These are phyloP conservation scores for Zea luxurians DNA, from an alignment of 176 grass and related monocot genomes.

Conservation along the genomic window DNA sequence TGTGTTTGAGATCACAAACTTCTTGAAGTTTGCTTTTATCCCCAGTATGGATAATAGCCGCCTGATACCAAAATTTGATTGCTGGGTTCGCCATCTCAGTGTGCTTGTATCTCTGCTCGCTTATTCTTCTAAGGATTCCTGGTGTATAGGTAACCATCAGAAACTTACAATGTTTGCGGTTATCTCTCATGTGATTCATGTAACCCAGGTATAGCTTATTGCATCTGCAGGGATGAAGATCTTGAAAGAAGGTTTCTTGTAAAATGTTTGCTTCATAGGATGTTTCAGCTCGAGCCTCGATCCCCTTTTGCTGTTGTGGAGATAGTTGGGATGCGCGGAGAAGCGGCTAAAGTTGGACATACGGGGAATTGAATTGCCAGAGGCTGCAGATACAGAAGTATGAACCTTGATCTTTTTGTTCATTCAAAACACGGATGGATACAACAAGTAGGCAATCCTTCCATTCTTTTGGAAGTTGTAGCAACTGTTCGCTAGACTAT, in stretches of 20 bases:
- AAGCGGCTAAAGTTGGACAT: not conserved
- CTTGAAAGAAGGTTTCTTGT: not conserved
- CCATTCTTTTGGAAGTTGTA: constrained; percentile 29
- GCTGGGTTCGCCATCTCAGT: constrained; percentile 61
- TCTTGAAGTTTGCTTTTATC: constrained; percentile 65
- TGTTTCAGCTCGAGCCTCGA: constrained; percentile 6
- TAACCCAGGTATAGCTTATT: constrained; percentile 18
- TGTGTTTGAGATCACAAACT: constrained; percentile 59
- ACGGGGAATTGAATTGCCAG: not conserved
- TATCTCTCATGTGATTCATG: not conserved
- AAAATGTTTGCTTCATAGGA: constrained; percentile 23
- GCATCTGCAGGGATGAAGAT: constrained; percentile 24
- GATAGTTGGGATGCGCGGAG: constrained; percentile 22
- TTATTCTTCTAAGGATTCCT: constrained; percentile 76
- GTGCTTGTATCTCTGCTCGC: constrained; percentile 70
- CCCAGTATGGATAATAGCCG: constrained; percentile 80
- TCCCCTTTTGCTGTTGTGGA: constrained; percentile 19
- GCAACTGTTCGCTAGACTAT: not conserved
- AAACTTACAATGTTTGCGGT: not conserved
- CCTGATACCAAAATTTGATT: constrained; percentile 74
- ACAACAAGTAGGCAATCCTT: constrained; percentile 6
- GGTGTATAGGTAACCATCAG: constrained; percentile 68
- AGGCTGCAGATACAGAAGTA: constrained; percentile 16
- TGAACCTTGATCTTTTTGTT: not conserved
- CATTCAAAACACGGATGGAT: constrained; percentile 22